A percentile compares a stretch with the other conserved stretches of the same genome.
Conservation (phyloP, 2,329 filamentous ascomycete species). For the Ophioceras dolichostomum region DNA sequence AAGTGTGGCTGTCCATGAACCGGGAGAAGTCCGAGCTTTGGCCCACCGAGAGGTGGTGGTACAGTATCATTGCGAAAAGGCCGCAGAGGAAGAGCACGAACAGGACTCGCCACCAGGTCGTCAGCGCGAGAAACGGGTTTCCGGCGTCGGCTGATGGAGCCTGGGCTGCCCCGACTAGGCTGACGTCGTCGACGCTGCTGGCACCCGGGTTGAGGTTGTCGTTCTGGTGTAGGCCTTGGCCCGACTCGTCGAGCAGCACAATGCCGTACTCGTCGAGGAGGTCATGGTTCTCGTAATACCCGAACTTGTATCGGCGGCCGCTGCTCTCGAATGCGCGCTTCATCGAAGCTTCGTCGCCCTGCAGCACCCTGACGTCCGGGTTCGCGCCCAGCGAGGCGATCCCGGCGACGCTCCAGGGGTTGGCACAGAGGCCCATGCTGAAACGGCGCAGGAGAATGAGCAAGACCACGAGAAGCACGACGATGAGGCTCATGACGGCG, state of each 20-base stretch:
- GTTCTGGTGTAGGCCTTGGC: conserved; percentile 6
- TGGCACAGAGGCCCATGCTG: conserved; percentile 23
- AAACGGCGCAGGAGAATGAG: conserved; percentile 17
- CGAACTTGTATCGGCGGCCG: conserved; percentile 16
- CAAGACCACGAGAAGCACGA: conserved; percentile 15
- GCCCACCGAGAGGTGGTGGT: conserved; percentile 20
- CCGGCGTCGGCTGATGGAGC: background rate
- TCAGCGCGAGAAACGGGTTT: conserved; percentile 22
- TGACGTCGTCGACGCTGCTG: background rate
- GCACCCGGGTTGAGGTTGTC: no score
- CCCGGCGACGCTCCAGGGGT: conserved; percentile 27
- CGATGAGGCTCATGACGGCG: conserved; percentile 18
- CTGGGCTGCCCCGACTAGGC: background rate
- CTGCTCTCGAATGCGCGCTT: conserved; percentile 7
- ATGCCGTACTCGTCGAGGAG: conserved; percentile 19
- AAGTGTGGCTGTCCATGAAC: conserved; percentile 25
- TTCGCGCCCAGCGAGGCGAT: conserved; percentile 21
- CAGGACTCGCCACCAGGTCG: conserved; percentile 18
- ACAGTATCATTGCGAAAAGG: conserved; percentile 23
- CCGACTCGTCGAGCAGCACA: conserved; percentile 15
- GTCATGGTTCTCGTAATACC: conserved; percentile 13
- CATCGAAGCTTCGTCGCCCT: conserved; percentile 10
- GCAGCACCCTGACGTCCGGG: conserved; percentile 13
- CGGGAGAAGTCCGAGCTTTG: conserved; percentile 6
- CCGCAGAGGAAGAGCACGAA: conserved; percentile 20